Base-by-base conservation (phyloP, 192 early-diverging fungal species). In the Coemansia sp. region DNA sequence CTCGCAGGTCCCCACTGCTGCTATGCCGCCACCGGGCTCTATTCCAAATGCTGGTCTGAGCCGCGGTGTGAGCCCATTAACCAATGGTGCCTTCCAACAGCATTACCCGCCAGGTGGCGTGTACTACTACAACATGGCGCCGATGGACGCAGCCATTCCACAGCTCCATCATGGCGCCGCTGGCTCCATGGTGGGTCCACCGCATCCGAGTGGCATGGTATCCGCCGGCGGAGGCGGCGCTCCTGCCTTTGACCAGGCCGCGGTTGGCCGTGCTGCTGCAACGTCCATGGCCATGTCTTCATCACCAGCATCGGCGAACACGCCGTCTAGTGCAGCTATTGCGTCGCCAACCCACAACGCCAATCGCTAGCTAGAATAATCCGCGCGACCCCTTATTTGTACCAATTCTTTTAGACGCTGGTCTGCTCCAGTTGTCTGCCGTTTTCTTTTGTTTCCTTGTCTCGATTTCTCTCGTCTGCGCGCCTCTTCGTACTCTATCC, bases 61-160 rank as follows among this genome's bases (percentile, higher is more conserved):
- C 25, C 76, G 70, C 19, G 76, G 65, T 6, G 66, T 69, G 59
- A 78, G 76, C 34, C 76, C 76, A 2, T 34, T 31, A 12, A 61
- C 54, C 27, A 65, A 65, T 53, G 60, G 58, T 27, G 59, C 63
- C 47, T 63, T 64, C 24, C 67, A 67, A 31, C 69, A 56, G 49
- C 68, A 56, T 4, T 61, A 60, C 25, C 66, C 55, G 22, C 47
- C 64, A 2, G 68, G 68, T n/a, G 60, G 57, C 63, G 60, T 71
- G 60, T 71, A 71, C 48, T 71, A 68, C 57, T 78, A 78, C 53
- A 71, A 65, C 24, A 68, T 68, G 74, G 64, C 67, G 24, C 58
- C 59, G 27, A 48, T 65, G 52, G 75, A 72, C 9, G 64, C 56
- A 31, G 48, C 57, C 31, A 38, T 58, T 27, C 64, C 62, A 30